Evolutionary conservation across 768 basidiomycete genomes (phyloP).

Genomic region (Panaeolus cyanescens): DNA sequence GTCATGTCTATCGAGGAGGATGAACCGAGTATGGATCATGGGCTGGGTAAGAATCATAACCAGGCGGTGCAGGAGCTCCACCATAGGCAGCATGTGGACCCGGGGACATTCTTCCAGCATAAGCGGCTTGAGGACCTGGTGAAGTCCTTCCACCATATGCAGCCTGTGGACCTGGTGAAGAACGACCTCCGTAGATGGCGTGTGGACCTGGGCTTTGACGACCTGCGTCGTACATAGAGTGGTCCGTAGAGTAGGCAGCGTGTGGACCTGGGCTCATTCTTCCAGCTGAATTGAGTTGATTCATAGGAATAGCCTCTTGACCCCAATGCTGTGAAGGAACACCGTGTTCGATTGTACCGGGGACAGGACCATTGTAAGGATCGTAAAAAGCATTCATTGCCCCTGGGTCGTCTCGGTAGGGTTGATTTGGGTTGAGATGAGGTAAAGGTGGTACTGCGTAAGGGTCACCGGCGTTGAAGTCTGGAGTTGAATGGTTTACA

Average conservation of each 20-base stretch:
- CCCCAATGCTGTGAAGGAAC: constrained; percentile 36
- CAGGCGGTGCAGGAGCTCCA: constrained; percentile 14
- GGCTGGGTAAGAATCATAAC: constrained; percentile 10
- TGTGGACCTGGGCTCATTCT: constrained; percentile 44
- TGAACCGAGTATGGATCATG: not conserved
- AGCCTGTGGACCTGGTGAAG: constrained; percentile 33
- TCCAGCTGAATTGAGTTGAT: constrained; percentile 47
- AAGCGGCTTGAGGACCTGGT: constrained; percentile 47
- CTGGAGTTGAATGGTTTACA: constrained; percentile 47
- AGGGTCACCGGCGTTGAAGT: constrained; percentile 59
- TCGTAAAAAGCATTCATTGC: constrained; percentile 62
- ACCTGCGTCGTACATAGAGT: constrained; percentile 26
- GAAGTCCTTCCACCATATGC: constrained; percentile 32
- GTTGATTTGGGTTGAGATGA: constrained; percentile 76
- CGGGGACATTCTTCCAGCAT: constrained; percentile 41
- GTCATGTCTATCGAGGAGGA: not conserved
- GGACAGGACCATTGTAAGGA: constrained; percentile 79
- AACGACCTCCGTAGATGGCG: constrained; percentile 29
- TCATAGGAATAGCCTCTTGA: constrained; percentile 76
- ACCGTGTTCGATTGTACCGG: constrained; percentile 61
- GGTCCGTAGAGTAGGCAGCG: constrained; percentile 23
- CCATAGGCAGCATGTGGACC: constrained; percentile 48
- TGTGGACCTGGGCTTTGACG: constrained; percentile 30
- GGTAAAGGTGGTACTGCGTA: constrained; percentile 85
- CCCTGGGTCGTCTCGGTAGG: constrained; percentile 74